A percentile compares a stretch with the other conserved stretches of the same genome.
These are phyloP conservation scores for Priceomyces castillae DNA, from an alignment of 805 yeast species.

Conservation along the genomic window DNA sequence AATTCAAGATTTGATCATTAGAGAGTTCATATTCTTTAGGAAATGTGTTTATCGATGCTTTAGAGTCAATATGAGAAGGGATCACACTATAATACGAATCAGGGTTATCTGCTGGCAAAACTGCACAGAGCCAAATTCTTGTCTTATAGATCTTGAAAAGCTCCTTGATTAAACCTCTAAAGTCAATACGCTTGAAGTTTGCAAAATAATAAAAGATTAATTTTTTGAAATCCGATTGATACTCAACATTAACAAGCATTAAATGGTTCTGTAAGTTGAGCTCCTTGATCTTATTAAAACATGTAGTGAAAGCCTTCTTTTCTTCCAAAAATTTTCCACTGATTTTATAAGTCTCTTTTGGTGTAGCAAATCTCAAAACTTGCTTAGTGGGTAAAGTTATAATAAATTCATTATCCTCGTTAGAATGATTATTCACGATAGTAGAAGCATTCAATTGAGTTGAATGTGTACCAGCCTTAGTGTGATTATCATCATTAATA, in stretches of 20 bases:
- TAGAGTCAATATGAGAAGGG: slow-evolving; percentile 2
- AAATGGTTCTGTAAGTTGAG: slow-evolving; percentile 45
- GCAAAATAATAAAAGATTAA: slow-evolving; percentile 46
- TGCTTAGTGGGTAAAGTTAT: slow-evolving; percentile 73
- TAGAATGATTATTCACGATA: slow-evolving; percentile 38
- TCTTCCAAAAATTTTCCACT: slow-evolving; percentile 68
- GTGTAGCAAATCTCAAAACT: slow-evolving; percentile 71
- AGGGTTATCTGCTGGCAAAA: slow-evolving; percentile 39
- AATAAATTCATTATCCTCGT: slow-evolving; percentile 59
- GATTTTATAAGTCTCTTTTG: slow-evolving; percentile 62
- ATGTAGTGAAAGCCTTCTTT: slow-evolving; percentile 64
- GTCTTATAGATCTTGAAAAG: slow-evolving; percentile 46
- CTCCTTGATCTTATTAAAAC: slow-evolving; percentile 47
- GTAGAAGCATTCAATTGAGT: slow-evolving; percentile 31
- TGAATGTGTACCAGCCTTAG: slow-evolving; percentile 39
- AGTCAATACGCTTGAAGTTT: slow-evolving; percentile 44
- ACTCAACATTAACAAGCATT: slow-evolving; percentile 45
- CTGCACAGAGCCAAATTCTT: slow-evolving; percentile 48
- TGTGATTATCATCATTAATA: slow-evolving; percentile 26
- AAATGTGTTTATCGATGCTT: slow-evolving; percentile 9
- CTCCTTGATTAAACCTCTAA: slow-evolving; percentile 43
- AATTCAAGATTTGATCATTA: slow-evolving; percentile 41
- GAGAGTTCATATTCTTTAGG: slow-evolving; percentile 39
- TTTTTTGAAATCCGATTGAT: slow-evolving; percentile 45
- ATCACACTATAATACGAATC: slow-evolving; percentile 19